A percentile compares a stretch with the other conserved stretches of the same genome.
Conservation (phyloP, 495 filamentous ascomycete species). For the Neurospora sp. region DNA sequence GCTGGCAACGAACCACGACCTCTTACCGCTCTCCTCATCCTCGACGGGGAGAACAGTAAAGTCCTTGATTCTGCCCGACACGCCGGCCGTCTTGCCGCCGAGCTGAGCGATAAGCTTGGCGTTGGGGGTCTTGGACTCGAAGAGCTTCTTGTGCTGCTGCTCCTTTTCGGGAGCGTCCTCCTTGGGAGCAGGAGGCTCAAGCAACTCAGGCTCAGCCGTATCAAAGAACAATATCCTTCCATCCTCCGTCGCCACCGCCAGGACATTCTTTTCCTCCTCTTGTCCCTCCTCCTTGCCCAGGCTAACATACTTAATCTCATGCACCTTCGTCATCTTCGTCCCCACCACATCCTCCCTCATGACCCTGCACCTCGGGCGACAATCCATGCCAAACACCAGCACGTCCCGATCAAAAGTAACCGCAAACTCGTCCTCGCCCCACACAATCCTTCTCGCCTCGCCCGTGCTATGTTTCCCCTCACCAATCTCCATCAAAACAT, state of each 20-base stretch:
- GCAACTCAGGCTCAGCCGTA: conserved; percentile 5
- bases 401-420: conserved; percentile 83
- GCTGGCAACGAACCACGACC: conserved; percentile 52
- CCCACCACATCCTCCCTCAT: conserved; percentile 29
- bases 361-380: conserved; percentile 62
- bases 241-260: conserved; percentile 87
- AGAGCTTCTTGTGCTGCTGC: conserved; percentile 9
- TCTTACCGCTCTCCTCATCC: conserved; percentile 22
- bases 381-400: conserved; percentile 79
- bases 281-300: conserved; percentile 17
- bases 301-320: conserved; percentile 62
- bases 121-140: conserved; percentile 23
- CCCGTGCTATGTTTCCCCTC: conserved; percentile 68
- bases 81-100: conserved; percentile 58
- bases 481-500: conserved; percentile 56
- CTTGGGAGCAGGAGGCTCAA: neutral
- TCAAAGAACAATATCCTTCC: conserved; percentile 74
- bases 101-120: conserved; percentile 61
- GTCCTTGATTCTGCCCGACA: conserved; percentile 74
- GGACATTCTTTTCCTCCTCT: conserved; percentile 34
- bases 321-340: conserved; percentile 65
- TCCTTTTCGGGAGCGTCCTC: conserved; percentile 17
- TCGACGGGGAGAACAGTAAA: conserved; percentile 53
- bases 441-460: conserved; percentile 75
- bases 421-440: conserved; percentile 79